Evolutionary conservation across 441 rosid genomes (phyloP), one percentile per base, ranked within the genome.

Genomic region (Brassica balearica): DNA sequence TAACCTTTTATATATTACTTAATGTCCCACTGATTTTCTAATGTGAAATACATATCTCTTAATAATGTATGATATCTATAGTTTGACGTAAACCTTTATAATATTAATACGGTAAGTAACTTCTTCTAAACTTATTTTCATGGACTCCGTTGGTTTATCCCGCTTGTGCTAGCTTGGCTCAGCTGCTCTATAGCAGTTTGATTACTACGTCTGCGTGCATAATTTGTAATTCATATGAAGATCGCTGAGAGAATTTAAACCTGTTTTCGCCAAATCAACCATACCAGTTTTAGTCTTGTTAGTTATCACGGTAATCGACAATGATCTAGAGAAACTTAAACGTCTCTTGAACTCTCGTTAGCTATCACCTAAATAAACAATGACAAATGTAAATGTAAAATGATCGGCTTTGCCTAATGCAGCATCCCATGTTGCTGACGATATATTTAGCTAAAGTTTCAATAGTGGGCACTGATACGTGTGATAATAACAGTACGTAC

Each of bases 391-490:
- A 19, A 56, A 58, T 58, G 27, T 20, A 58, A 58, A 20, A 6
- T 20, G 20, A 12, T 61, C 38, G 19, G 19, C 2, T 63, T 20
- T 63, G 12, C 46, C 11, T 63, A 29, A 1, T 29, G 19, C 19
- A 63, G 19, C 9, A 64, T 14, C 23, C 6, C 68, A 3, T 64
- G 38, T 32, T 64, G 46, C 46, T 64, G 68, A 64, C 12, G 12
- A 32, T 8, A 32, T 29, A 32, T 9, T 29, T 43, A 59, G 22
- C 53, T 48, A 61, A 46, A 48, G 75, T 76, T 69, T 22, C 69
- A 32, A 15, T 69, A 69, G 70, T 76, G 75, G 68, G 48, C 79
- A 75, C 79, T 75, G 72, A 69, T 69, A 68, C 70, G 19, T 69
- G 43, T 51, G 70, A 76, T 63, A 10, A 51, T 69, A 20, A 76